These are phyloP conservation scores for Saccharomyces hybrid DNA, from an alignment of 1,139 yeast species.

Conservation along the genomic window DNA sequence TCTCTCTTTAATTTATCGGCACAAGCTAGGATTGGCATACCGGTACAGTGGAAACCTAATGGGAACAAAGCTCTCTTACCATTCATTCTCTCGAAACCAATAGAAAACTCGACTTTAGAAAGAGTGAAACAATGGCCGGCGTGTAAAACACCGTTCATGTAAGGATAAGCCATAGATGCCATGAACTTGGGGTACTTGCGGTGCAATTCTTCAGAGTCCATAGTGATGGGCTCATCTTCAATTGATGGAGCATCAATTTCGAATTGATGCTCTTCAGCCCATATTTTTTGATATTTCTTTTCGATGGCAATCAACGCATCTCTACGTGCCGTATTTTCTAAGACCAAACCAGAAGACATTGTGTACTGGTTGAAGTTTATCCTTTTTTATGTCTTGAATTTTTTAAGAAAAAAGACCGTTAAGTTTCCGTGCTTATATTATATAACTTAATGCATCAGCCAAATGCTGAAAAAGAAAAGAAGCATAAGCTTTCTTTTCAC, in stretches of 20 bases:
- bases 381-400: neutral
- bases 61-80: constrained; percentile 94
- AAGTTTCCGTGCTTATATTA: neutral
- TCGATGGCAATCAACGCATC: constrained; percentile 88
- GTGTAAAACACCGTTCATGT: constrained; percentile 97
- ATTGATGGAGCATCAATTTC: constrained; percentile 85
- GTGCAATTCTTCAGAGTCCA: constrained; percentile 59
- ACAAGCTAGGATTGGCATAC: constrained; percentile 96
- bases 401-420: neutral
- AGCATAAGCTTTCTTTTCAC: neutral
- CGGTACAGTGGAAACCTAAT: constrained; percentile 98
- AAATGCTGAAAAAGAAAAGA: neutral
- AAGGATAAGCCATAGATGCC: constrained; percentile 96
- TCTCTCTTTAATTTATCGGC: constrained; percentile 95
- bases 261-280: constrained; percentile 81
- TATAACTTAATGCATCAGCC: neutral
- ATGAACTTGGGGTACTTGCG: constrained; percentile 78
- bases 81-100: constrained; percentile 91
- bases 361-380: neutral
- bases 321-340: constrained; percentile 71
- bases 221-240: constrained; percentile 54
- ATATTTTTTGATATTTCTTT: constrained; percentile 75
- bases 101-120: constrained; percentile 88
- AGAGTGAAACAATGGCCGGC: constrained; percentile 97
- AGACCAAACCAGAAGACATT: constrained; percentile 26